These are phyloP conservation scores for Solanum hybrid DNA, from an alignment of 305 asterid species.

Conservation along the genomic window DNA sequence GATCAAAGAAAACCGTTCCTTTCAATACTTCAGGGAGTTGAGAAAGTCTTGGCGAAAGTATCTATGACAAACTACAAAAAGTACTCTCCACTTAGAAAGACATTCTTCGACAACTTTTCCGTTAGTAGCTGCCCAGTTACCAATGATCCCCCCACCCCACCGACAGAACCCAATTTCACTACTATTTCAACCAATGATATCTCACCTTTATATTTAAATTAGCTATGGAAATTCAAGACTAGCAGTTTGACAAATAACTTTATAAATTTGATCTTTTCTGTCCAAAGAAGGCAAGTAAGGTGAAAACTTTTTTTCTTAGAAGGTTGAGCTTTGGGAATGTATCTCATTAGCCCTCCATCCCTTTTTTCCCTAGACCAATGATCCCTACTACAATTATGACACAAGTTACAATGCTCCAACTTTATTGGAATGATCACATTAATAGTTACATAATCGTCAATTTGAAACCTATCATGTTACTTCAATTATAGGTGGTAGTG, in stretches of 20 bases:
- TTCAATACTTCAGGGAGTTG: not conserved
- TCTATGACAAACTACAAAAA: not conserved
- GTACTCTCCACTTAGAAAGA: not conserved
- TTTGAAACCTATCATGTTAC: not conserved
- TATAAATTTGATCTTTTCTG: not conserved
- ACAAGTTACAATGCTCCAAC: not conserved
- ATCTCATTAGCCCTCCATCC: not conserved
- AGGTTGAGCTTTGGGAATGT: not conserved
- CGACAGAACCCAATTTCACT: not conserved
- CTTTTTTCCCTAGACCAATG: not conserved
- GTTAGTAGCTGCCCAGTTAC: not conserved
- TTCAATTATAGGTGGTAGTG: conserved; percentile 3
- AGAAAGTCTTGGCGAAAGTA: not conserved
- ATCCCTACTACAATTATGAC: not conserved
- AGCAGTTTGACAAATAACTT: not conserved
- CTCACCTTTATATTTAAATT: not conserved
- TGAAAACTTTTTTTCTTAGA: not conserved
- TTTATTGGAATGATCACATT: conserved; percentile 2
- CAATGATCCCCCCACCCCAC: not conserved
- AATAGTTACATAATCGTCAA: not conserved
- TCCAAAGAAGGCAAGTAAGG: not conserved
- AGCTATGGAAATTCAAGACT: not conserved
- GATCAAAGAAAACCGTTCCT: not conserved
- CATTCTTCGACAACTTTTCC: not conserved
- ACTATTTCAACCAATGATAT: not conserved